Base-by-base conservation (phyloP, 306 rosid species). In the Benincasa hispida region DNA sequence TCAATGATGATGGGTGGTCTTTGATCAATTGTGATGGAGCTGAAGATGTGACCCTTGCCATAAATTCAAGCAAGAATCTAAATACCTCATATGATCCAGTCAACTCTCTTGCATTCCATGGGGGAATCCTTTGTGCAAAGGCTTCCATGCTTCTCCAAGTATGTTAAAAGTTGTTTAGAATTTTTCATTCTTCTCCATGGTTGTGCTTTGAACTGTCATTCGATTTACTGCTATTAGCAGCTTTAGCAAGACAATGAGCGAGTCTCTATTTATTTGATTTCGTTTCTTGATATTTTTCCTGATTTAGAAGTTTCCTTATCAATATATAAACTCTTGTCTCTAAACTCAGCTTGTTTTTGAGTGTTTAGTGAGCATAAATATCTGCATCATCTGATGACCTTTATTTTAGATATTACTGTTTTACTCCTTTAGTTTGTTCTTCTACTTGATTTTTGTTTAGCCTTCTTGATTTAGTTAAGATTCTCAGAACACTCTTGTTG, bases 81-180 rank as follows among this genome's bases (percentile, higher is more conserved):
- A 90, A 83, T 61, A 81, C 98, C 86, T 53, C 90, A 86, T 47
- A 90, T 27, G 89, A 86, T 83, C 96, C 91, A 45, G 84, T 86
- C 3, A 86, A 82, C 86, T 84, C 96, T 73, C 87, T 90, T 30
- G 63, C 93, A 35, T 89, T 88, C 54, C 92, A 87, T 45, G 98
- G 99, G 65, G 99, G 99, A 66, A 79, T 95, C 82, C 92, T 95
- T 50, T 95, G 98, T 61, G 99, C 99, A 5, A 95, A 91, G 85
- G 98, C 98, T 77, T 95, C 99, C 67, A 95, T 95, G 99, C 82
- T 95, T 72, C 96, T 95, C 81, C 95, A 95, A 83, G 99, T 94
- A 88, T 80, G 90, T 77, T 75, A 72, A 35, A 11, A 79, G 0
- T 22, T 24, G 32, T 17, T 79, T 74, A 67, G 11, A 34, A 69